Evolutionary conservation across 331 rosid genomes (phyloP).

Genomic region (Cydonia oblonga): DNA sequence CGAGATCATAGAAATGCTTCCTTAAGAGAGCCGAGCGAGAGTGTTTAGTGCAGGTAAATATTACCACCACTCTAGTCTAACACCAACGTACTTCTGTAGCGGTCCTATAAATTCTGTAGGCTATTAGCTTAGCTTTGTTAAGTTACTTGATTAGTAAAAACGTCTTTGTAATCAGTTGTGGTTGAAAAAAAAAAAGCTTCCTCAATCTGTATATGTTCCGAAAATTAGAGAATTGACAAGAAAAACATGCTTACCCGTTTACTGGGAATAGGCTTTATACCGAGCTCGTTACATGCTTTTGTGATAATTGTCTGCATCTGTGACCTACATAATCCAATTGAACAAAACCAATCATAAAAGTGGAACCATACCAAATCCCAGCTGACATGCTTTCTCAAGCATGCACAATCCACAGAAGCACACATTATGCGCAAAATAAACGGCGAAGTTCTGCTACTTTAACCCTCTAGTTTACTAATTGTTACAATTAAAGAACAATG

Average conservation of each 20-base stretch:
- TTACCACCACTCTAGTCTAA: neutral
- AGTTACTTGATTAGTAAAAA: neutral
- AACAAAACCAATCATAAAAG: neutral
- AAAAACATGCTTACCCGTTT: constrained; percentile 52
- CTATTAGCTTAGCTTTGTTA: neutral
- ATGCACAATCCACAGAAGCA: neutral
- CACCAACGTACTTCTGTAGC: neutral
- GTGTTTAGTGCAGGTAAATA: neutral
- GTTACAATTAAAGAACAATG: no score
- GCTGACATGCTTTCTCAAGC: neutral
- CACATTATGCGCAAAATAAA: neutral
- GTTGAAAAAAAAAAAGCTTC: neutral
- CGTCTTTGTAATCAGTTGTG: neutral
- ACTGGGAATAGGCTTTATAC: constrained; percentile 67
- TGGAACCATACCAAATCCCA: neutral
- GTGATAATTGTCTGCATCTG: constrained; percentile 97
- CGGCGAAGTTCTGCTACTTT: no score
- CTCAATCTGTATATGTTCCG: neutral
- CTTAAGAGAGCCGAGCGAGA: neutral
- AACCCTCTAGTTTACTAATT: no score
- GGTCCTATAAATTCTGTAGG: neutral
- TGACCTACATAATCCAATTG: constrained; percentile 36
- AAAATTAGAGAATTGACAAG: neutral
- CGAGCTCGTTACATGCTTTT: constrained; percentile 84
- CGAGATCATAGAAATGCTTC: neutral